These are phyloP conservation scores for Ceratobasidium sp. DNA, from an alignment of 1,284 basidiomycete species.

Conservation along the genomic window DNA sequence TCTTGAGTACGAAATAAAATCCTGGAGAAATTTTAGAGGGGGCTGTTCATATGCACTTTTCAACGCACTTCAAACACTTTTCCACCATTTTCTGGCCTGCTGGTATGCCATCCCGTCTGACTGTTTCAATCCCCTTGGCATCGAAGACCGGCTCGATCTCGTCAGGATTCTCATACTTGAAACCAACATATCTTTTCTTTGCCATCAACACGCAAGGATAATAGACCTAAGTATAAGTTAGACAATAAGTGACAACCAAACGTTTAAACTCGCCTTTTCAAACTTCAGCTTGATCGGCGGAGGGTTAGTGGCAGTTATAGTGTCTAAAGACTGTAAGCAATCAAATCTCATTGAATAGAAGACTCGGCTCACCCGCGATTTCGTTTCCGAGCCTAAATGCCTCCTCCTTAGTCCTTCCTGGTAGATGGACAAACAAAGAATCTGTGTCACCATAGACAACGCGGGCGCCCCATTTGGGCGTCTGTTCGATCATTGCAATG, in stretches of 20 bases:
- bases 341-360: not conserved
- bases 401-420: constrained; percentile 89
- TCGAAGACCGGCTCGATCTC: constrained; percentile 86
- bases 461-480: constrained; percentile 84
- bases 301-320: constrained; percentile 86
- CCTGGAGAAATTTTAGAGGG: constrained; percentile 53
- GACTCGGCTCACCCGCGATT: constrained; percentile 65
- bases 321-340: constrained; percentile 50
- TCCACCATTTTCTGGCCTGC: constrained; percentile 92
- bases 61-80: constrained; percentile 76
- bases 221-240: constrained; percentile 70
- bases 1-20: constrained; percentile 90
- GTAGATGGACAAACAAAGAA: constrained; percentile 89
- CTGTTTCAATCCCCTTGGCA: constrained; percentile 97
- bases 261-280: constrained; percentile 74
- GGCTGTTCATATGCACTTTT: not conserved
- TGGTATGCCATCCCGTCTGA: constrained; percentile 87
- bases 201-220: constrained; percentile 92
- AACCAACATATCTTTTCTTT: constrained; percentile 97
- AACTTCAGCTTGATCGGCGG: constrained; percentile 95
- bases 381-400: constrained; percentile 93
- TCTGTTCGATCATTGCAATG: constrained; percentile 80
- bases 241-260: not conserved
- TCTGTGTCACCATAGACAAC: constrained; percentile 99
- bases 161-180: constrained; percentile 88